A percentile compares a stretch with the other conserved stretches of the same genome.
Evolutionary conservation across 2,329 filamentous ascomycete species (phyloP).

Genomic region (Cladosporium halotolerans): DNA sequence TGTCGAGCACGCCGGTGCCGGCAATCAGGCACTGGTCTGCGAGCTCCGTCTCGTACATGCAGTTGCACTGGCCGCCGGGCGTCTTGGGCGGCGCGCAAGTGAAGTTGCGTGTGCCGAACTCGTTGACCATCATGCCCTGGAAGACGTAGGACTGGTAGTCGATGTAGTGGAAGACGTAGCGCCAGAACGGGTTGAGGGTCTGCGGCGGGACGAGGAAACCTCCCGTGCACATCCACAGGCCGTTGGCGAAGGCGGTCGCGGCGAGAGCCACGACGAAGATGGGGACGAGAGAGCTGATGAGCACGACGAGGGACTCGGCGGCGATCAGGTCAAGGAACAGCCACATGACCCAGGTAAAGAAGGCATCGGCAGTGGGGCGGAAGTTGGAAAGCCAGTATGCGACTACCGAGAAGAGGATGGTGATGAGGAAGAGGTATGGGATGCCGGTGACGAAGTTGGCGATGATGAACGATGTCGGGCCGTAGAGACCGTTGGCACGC

Average conservation of each 20-base stretch:
- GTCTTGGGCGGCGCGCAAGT: slow-evolving; percentile 44
- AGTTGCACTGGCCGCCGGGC: slow-evolving; percentile 54
- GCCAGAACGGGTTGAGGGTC: slow-evolving; percentile 75
- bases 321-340: slow-evolving; percentile 78
- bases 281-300: slow-evolving; percentile 66
- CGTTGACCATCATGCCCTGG: slow-evolving; percentile 89
- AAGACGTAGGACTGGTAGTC: slow-evolving; percentile 85
- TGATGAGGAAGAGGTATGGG: slow-evolving; percentile 73
- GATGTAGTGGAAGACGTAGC: slow-evolving; percentile 82
- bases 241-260: slow-evolving; percentile 77
- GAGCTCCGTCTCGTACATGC: slow-evolving; percentile 57
- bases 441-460: slow-evolving; percentile 78
- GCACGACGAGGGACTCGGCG: slow-evolving; percentile 74
- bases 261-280: slow-evolving; percentile 76
- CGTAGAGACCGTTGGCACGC: slow-evolving; percentile 73
- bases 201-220: slow-evolving; percentile 72
- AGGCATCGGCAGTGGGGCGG: slow-evolving; percentile 56
- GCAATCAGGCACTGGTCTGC: slow-evolving; percentile 61
- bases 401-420: slow-evolving; percentile 67
- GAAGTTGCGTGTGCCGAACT: slow-evolving; percentile 64
- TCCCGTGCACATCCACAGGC: slow-evolving; percentile 80
- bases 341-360: slow-evolving; percentile 77
- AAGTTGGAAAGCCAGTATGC: slow-evolving; percentile 79
- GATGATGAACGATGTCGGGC: slow-evolving; percentile 63
- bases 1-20: slow-evolving; percentile 62